Conservation (phyloP, 768 basidiomycete species). For the Tulasnella sp. region DNA sequence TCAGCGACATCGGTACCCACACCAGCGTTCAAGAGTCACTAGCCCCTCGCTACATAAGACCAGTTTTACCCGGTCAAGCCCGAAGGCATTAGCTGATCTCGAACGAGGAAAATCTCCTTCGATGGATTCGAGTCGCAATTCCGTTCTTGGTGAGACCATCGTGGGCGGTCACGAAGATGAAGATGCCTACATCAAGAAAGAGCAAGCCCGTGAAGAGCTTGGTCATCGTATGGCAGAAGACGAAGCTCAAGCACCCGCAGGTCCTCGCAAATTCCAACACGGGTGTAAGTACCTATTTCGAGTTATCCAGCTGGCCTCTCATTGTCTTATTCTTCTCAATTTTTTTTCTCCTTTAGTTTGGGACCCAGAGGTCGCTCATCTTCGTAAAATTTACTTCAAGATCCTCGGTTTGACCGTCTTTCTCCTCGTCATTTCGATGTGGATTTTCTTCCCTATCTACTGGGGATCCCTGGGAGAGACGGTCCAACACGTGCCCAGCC, state of each 20-base stretch:
- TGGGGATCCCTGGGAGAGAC: neutral
- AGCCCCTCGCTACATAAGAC: neutral
- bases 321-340: neutral
- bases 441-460: neutral
- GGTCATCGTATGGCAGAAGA: neutral
- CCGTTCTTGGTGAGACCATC: neutral
- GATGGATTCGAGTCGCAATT: neutral
- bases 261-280: neutral
- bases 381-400: neutral
- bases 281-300: neutral
- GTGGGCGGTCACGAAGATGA: neutral
- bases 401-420: neutral
- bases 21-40: neutral
- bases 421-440: neutral
- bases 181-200: neutral
- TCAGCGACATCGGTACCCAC: neutral
- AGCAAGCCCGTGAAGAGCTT: neutral
- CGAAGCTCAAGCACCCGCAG: neutral
- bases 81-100: no score
- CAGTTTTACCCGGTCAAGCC: neutral
- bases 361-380: neutral
- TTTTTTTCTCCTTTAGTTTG: slow-evolving; percentile 17
- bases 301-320: neutral
- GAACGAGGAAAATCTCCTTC: neutral
- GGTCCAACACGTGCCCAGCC: neutral